Evolutionary conservation across 176 grass and related monocot genomes (phyloP).

Genomic region (Carex cristatella): DNA sequence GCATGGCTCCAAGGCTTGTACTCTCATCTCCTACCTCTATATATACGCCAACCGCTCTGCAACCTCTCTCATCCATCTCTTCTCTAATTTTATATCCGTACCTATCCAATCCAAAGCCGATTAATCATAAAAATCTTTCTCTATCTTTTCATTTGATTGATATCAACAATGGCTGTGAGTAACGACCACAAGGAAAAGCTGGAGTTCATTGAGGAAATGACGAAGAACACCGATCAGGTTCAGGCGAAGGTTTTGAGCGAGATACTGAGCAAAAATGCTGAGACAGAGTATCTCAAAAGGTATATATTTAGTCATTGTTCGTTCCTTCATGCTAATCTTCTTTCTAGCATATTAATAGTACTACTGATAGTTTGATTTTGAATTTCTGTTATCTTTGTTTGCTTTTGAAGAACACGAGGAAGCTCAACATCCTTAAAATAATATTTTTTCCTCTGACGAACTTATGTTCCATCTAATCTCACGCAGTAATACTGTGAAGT

Average conservation of each 20-base stretch:
- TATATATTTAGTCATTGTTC: conserved; percentile 19
- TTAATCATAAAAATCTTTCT: background rate
- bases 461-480: no score
- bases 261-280: conserved; percentile 67
- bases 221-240: conserved; percentile 41
- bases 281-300: conserved; percentile 77
- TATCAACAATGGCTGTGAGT: conserved; percentile 37
- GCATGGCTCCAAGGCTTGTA: conserved; percentile 35
- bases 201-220: conserved; percentile 76
- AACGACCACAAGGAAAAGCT: conserved; percentile 69
- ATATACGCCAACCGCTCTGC: conserved; percentile 21
- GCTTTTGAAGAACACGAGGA: background rate
- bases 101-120: background rate
- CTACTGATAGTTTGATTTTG: background rate
- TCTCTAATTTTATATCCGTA: background rate
- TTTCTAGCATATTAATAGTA: background rate
- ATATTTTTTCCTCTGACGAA: no score
- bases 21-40: conserved; percentile 23
- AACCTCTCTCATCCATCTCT: conserved; percentile 8
- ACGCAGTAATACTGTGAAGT: background rate
- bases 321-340: background rate
- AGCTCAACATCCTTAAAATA: no score
- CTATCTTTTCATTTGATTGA: background rate
- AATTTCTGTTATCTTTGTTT: background rate
- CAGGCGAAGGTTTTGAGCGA: conserved; percentile 59